These are phyloP conservation scores for Euphrasia arctica DNA, from an alignment of 305 asterid species.

Conservation along the genomic window DNA sequence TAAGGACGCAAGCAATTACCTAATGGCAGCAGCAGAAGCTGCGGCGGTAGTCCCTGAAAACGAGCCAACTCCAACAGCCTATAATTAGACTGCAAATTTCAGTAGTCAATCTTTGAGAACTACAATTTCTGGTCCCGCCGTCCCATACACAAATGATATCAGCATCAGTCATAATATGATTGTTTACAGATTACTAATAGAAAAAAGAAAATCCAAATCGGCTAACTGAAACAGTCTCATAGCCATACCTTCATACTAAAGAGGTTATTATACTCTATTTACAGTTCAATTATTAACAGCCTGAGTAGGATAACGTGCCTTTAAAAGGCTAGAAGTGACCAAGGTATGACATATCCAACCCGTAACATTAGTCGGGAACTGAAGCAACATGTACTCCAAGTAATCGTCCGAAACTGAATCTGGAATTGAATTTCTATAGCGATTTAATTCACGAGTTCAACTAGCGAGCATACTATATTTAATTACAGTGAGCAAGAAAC, in stretches of 20 bases:
- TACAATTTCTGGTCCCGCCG: conserved; percentile 10
- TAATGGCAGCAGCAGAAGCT: conserved; percentile 94
- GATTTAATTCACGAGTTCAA: conserved; percentile 11
- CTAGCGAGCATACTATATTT: conserved; percentile 7
- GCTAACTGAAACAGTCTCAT: not conserved
- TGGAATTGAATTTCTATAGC: conserved; percentile 21
- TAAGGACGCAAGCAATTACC: conserved; percentile 40
- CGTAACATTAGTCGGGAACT: conserved; percentile 93
- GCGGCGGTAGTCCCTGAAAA: conserved; percentile 92
- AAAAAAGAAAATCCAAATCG: conserved; percentile 17
- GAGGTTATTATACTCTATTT: not conserved
- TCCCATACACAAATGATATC: conserved; percentile 15
- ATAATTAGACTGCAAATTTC: conserved; percentile 32
- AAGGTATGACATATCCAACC: conserved; percentile 95
- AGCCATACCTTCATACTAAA: conserved; percentile 10
- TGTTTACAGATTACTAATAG: conserved; percentile 11
- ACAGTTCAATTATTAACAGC: conserved; percentile 27
- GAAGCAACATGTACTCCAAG: conserved; percentile 86
- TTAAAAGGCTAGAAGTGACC: conserved; percentile 94
- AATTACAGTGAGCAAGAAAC: conserved; percentile 17
- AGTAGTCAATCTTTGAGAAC: conserved; percentile 22
- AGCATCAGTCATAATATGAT: conserved; percentile 11
- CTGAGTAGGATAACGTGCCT: conserved; percentile 65
- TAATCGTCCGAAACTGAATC: conserved; percentile 93
- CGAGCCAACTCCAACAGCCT: conserved; percentile 96